These are phyloP conservation scores for Colletotrichum camelliae DNA, from an alignment of 2,329 filamentous ascomycete species.

Conservation along the genomic window DNA sequence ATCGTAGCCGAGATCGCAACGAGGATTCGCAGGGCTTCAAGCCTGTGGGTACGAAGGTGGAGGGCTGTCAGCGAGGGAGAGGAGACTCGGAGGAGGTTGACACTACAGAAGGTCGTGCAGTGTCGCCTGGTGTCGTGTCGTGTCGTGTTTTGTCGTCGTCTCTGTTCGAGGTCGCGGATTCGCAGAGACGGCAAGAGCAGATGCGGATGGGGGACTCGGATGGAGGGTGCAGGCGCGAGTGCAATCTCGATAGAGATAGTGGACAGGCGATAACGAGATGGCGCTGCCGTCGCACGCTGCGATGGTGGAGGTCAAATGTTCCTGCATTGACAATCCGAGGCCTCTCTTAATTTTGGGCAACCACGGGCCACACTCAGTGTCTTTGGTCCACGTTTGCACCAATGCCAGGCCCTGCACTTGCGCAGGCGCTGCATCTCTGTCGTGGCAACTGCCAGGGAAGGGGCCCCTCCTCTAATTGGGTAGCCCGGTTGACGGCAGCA, in stretches of 20 bases:
- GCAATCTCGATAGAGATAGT: not conserved
- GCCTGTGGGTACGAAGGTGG: not conserved
- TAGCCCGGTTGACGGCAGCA: not conserved
- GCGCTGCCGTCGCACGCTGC: slow-evolving; percentile 4
- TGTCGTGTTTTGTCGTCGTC: not conserved
- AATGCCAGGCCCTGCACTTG: not conserved
- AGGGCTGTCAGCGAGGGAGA: not conserved
- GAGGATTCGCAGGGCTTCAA: not conserved
- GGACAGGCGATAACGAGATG: not conserved
- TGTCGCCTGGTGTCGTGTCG: not conserved
- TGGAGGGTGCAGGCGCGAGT: not conserved
- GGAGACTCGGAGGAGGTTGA: not conserved
- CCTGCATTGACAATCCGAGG: slow-evolving; percentile 21
- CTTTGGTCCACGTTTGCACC: not conserved
- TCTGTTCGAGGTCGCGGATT: not conserved
- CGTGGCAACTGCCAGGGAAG: slow-evolving; percentile 12
- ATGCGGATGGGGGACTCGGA: not conserved
- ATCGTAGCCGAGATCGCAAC: not conserved
- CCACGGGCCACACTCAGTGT: slow-evolving; percentile 5
- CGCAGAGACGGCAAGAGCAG: not conserved
- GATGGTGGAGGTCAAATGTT: slow-evolving; percentile 9
- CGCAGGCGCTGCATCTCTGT: not conserved
- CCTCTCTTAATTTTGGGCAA: slow-evolving; percentile 14
- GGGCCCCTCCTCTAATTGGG: not conserved
- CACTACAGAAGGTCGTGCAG: not conserved